Evolutionary conservation across 2,329 filamentous ascomycete genomes (phyloP), one percentile per base, ranked within the genome.

Genomic region (Fusarium domesticum): DNA sequence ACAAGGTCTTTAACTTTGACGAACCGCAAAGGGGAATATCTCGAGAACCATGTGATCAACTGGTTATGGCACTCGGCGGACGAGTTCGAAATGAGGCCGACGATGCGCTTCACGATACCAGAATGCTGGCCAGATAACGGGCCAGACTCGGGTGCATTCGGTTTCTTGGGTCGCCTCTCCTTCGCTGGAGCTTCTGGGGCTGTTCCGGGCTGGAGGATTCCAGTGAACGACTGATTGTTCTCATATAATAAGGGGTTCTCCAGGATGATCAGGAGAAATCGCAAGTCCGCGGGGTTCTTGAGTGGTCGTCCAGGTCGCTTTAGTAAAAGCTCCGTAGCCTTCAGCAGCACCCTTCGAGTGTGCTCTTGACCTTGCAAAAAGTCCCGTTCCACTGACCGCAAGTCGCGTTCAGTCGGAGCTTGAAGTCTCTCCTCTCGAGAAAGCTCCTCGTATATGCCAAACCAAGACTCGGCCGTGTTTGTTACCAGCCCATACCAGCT

Each of bases 41-140:
- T 78, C 11, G 86, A 81, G 57, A 95, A 83, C 89, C 89, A 96
- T 6, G 78, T 77, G 8, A 90, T 81, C 18, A 95, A 68, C 56
- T 86, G 81, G 42, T 85, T 83, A 57, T 95, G 90, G 54, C 87
- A 91, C 45, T 85, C 78, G 45, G 81, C 79, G 0, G 88, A 77
- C 11, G 87, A 73, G 63, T 95, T 89, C 1, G 89, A 85, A 18
- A 95, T 62, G 8, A 96, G 70, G 1, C 91, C 91, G 18, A 95
- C 66, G 31, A 95, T 83, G 30, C 91, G 81, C 65, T 96, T 96
- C 57, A 95, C 80, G 41, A 96, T 85, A 5, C 85, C 86, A 3
- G 87, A 90, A 65, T 95, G 87, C 47, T 87, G 81, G 2, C 84
- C 84, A 18, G 79, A 73, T 10, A 73, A 61, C 6, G 69, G 74